A percentile compares a stretch with the other conserved stretches of the same genome.
phyloP scores from a whole-genome alignment of 2,329 filamentous ascomycete species.

The Pseudogymnoascus sp. region DNA sequence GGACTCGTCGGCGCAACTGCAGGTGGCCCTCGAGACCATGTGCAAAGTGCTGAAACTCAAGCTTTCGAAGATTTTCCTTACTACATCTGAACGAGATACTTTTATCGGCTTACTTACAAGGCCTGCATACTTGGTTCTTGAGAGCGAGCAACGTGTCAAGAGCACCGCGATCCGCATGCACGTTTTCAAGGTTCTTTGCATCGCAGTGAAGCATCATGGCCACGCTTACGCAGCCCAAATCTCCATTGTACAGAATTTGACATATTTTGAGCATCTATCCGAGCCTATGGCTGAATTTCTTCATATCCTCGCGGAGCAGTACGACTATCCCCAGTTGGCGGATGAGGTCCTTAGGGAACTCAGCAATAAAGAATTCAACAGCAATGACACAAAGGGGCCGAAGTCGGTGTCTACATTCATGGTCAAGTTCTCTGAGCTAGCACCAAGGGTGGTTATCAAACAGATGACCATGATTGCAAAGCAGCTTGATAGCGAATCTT shows the following conservation, averaged over 20 bases:
- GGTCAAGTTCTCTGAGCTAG: slow-evolving; percentile 83
- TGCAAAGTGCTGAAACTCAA: slow-evolving; percentile 92
- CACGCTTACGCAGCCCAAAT: slow-evolving; percentile 96
- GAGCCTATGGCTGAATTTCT: slow-evolving; percentile 99
- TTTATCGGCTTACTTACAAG: slow-evolving; percentile 88
- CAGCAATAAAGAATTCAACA: slow-evolving; percentile 97
- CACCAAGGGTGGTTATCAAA: slow-evolving; percentile 87
- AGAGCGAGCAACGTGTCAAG: slow-evolving; percentile 90
- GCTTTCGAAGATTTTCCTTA: slow-evolving; percentile 85
- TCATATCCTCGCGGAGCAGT: slow-evolving; percentile 91
- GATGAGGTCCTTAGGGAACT: slow-evolving; percentile 91
- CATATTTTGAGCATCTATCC: slow-evolving; percentile 97
- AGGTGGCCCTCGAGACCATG: slow-evolving; percentile 86
- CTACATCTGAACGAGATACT: slow-evolving; percentile 91
- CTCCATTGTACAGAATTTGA: slow-evolving; percentile 92
- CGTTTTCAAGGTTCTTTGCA: slow-evolving; percentile 91
- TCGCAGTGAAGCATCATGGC: slow-evolving; percentile 94
- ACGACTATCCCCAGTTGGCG: slow-evolving; percentile 90
- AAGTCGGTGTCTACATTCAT: slow-evolving; percentile 96
- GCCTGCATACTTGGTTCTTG: slow-evolving; percentile 86
- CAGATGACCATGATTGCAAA: slow-evolving; percentile 95
- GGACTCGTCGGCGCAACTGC: slow-evolving; percentile 84
- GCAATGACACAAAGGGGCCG: slow-evolving; percentile 87
- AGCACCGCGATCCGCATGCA: slow-evolving; percentile 87
- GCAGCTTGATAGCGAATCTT: slow-evolving; percentile 93